Base-by-base conservation (phyloP, 2,329 filamentous ascomycete genomes). In the Aspergillus awamori region DNA sequence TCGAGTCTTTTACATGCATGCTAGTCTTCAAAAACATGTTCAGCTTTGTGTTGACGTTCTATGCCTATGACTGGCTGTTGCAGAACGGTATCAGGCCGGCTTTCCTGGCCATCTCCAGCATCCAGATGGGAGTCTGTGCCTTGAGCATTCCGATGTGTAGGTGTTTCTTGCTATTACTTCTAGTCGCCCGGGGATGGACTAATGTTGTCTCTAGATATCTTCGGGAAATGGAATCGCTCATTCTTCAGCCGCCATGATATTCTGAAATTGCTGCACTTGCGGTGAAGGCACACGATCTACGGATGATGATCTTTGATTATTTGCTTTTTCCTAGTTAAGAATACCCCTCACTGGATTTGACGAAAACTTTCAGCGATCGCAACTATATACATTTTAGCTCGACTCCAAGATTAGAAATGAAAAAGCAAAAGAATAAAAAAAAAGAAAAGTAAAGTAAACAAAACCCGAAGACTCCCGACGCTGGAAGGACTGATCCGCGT, bases 21-120 rank as follows among this genome's bases (percentile, higher is more conserved):
- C 85, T 97, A 65, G 88, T 97, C 57, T 97, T 97, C 83, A 97
- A 97, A 79, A 97, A 97, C 77, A 85, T 97, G 64, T 96, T 97
- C 79, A 91, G 89, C 64, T 97, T 96, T 70, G 86, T 87, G 6
- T 80, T 97, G 59, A 96, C 93, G 0, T 96, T 89, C 74, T 89
- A 86, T 67, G 92, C 92, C 1, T 96, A 92, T 70, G 83, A 93
- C 60, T 97, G 94, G 93, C 82, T 97, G 26, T 82, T 89, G 8
- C 66, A 79, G 0, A 72, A 74, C 8, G 86, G 86, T 1, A 86
- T 87, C 62, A 82, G 84, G 51, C 70, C 70, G 22, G 80, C 85
- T 0, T 94, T 97, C 77, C 83, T 90, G 57, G 83, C 86, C 20
- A 84, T 97, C 51, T 88, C 86, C 1, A 89, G 87, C 38, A 87